Percentiles rank a stretch among this genome's conserved stretches.
Conservation (phyloP, 2,329 filamentous ascomycete species). For the Zasmidium angulare region DNA sequence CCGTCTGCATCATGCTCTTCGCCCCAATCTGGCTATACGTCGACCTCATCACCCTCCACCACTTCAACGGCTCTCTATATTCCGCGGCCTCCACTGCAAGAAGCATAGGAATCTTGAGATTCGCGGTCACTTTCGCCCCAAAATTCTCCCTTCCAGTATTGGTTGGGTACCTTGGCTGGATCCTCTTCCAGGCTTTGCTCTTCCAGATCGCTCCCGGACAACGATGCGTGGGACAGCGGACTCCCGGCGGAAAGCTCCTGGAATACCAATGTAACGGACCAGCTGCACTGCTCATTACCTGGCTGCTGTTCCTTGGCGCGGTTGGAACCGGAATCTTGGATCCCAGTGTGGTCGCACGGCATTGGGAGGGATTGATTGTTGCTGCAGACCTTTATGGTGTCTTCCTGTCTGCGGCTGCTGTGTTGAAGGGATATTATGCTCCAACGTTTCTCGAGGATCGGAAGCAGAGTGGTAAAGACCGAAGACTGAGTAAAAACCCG, state of each 20-base stretch:
- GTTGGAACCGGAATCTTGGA: conserved; percentile 1
- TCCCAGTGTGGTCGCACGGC: conserved; percentile 6
- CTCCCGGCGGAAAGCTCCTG: conserved; percentile 9
- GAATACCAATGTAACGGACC: conserved; percentile 11
- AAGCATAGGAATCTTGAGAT: background rate
- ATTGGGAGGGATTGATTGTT: conserved; percentile 12
- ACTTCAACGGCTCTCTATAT: background rate
- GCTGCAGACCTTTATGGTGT: conserved; percentile 10
- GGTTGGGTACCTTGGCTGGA: conserved; percentile 8
- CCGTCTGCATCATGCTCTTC: background rate
- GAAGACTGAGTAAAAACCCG: too few relatives aligned
- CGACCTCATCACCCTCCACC: background rate
- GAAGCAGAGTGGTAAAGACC: conserved; percentile 9
- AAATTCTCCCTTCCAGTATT: conserved; percentile 1
- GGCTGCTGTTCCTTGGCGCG: background rate
- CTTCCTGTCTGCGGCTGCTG: background rate
- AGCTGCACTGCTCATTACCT: conserved; percentile 6
- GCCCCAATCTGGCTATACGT: background rate
- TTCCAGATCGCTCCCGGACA: conserved; percentile 9
- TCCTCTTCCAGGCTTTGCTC: conserved; percentile 5
- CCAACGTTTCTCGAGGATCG: conserved; percentile 8
- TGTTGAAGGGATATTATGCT: conserved; percentile 8
- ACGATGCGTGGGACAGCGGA: conserved; percentile 9
- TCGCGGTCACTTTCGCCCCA: conserved; percentile 1
- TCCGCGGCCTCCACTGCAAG: background rate